Base-by-base conservation (phyloP, 208 protist genomes). In the Acanthamoeba divionensis region DNA sequence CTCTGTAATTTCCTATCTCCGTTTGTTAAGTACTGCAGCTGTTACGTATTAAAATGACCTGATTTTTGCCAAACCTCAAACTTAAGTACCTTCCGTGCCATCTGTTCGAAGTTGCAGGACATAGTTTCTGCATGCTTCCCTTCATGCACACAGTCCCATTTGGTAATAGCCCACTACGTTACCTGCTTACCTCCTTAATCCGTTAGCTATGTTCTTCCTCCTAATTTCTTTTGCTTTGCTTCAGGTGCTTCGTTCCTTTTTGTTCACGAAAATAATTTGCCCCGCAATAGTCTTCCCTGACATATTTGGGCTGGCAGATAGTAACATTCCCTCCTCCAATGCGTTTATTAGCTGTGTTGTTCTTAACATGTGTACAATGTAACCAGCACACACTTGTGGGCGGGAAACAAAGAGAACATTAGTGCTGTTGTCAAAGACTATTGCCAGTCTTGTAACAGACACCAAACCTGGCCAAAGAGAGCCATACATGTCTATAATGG, bases 221-320 rank as follows among this genome's bases (percentile, higher is more conserved):
- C 5, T 41, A 41, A 41, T 41, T 41, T 41, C 36, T 41, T 47
- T 50, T 10, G 36, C 75, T 21, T 85, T 55, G 52, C 80, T 73
- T 24, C 15, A 73, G 6, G 80, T 89, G 13, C 26, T 89, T 26
- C 80, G 62, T 15, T 89, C 80, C 10, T 89, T 89, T 50, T 63
- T 89, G 41, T 89, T 89, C 29, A 50, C 57, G 31, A 89, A 89
- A 31, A 73, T 89, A 44, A 73, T 89, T 9, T 89, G 80, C 41
- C 80, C 80, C 0, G 80, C 80, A 7, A 36, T 89, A 0, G 80
- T 89, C 24, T 89, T 63, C 13, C 80, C 80, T 33, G 60, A 89
- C 36, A 47, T 33, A 21, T 89, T 89, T n/a, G 80, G 60, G 15
- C 57, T 89, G 5, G 57, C 38, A 0, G 80, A 89, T 33, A 36